Evolutionary conservation across 352 stramenopile species (phyloP).

Genomic region (Pythium coloratum): DNA sequence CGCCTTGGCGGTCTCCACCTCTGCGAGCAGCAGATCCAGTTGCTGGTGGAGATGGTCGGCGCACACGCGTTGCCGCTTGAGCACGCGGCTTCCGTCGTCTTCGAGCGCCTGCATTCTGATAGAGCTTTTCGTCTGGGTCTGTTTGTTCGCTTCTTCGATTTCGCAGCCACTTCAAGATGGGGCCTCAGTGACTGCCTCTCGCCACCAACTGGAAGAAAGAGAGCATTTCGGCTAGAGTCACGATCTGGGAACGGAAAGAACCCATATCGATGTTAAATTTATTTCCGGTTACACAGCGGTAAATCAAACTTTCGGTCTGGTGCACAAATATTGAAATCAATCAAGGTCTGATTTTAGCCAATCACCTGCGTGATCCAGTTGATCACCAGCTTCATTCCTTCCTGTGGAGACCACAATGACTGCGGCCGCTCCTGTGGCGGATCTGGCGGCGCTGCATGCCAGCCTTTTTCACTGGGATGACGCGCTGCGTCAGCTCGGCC

Average conservation of each 20-base stretch:
- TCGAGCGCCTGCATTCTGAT: constrained; percentile 54
- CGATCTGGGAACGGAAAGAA: constrained; percentile 18
- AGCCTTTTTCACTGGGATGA: background rate
- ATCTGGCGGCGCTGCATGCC: background rate
- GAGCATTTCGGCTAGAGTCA: constrained; percentile 10
- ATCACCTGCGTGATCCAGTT: too few relatives aligned
- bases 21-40: constrained; percentile 57
- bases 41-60: constrained; percentile 62
- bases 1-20: constrained; percentile 61
- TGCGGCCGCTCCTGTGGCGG: too few relatives aligned
- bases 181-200: constrained; percentile 16
- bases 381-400: too few relatives aligned
- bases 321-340: too few relatives aligned
- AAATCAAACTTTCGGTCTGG: too few relatives aligned
- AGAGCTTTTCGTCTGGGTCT: background rate
- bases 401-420: too few relatives aligned
- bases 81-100: constrained; percentile 58
- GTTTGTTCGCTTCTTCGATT: constrained; percentile 20
- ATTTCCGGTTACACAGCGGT: too few relatives aligned
- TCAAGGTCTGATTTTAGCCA: too few relatives aligned
- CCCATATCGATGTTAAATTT: too few relatives aligned
- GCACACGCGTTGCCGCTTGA: constrained; percentile 74
- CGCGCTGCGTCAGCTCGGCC: background rate
- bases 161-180: constrained; percentile 32
- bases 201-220: constrained; percentile 16